Evolutionary conservation across 306 rosid species (phyloP), one percentile per base, ranked within the genome.

Genomic region (Lotus japonicus): DNA sequence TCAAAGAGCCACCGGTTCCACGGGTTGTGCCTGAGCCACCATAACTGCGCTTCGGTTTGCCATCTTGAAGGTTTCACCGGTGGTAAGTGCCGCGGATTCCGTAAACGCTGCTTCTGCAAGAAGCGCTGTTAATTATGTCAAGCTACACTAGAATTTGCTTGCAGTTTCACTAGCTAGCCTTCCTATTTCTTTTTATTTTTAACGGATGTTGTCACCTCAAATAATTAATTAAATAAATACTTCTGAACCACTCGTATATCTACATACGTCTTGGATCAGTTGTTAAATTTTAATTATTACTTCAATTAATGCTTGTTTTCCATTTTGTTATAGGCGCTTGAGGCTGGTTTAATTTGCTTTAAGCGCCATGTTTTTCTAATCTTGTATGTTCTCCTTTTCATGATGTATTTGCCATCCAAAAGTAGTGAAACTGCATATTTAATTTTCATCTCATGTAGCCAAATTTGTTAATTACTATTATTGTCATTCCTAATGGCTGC

Each of bases 101-200:
- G 91, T 28, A 79, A 70, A 56, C 89, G 94, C 59, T 87, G 87
- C 64, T 87, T 85, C 57, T 89, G 89, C 83, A 51, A 71, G 9
- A 68, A 51, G 43, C 39, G 1, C 10, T 87, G 96, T 53, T 86
- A 60, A 31, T 13, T 11, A 4, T 4, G 4, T 11, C 3, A 21
- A 35, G 39, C 9, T 35, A 35, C 7, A n/a, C n/a, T n/a, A n/a
- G 36, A 2, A 1, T 9, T 38, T 38, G 11, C 48, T 43, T 17
- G 28, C 56, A 51, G 53, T 48, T 48, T 48, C 53, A 11, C 13
- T 8, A 4, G 0, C 41, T 7, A 16, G 5, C n/a, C n/a, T n/a
- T n/a, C n/a, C n/a, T n/a, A n/a, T n/a, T n/a, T n/a, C n/a, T n/a
- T n/a, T n/a, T n/a, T n/a, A n/a, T n/a, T n/a, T n/a, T n/a, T n/a